phyloP scores from a whole-genome alignment of 805 yeast species.

The Candida koratica region DNA sequence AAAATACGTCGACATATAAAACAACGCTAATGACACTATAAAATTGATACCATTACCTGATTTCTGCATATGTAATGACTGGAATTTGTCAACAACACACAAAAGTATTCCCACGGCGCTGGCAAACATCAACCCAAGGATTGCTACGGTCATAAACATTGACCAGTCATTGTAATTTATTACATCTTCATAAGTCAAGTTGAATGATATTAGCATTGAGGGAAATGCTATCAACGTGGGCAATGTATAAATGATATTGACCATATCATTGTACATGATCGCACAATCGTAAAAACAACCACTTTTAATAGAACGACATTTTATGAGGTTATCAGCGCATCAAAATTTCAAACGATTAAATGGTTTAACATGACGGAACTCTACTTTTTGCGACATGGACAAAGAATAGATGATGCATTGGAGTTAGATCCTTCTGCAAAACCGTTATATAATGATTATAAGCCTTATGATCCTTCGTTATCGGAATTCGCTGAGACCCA shows the following conservation, averaged over 20 bases:
- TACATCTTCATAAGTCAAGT: not conserved
- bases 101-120: not conserved
- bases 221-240: conserved; percentile 4
- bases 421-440: conserved; percentile 21
- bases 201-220: not conserved
- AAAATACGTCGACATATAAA: conserved; percentile 3
- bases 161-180: not conserved
- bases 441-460: conserved; percentile 26
- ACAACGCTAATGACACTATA: conserved; percentile 1
- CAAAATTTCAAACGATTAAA: not conserved
- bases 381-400: conserved; percentile 43
- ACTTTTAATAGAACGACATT: conserved; percentile 1
- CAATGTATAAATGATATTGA: conserved; percentile 4
- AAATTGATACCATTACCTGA: conserved; percentile 3
- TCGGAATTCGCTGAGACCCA: conserved; percentile 26
- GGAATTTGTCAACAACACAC: conserved; percentile 4
- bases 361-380: conserved; percentile 32
- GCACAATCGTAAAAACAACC: not conserved
- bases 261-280: conserved; percentile 4
- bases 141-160: not conserved
- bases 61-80: conserved; percentile 4
- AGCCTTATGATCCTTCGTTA: conserved; percentile 37
- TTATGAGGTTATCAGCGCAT: conserved; percentile 6
- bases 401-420: conserved; percentile 36
- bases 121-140: not conserved